Base-by-base conservation (phyloP, 2,329 filamentous ascomycete species). In the Hymenoscyphus fraxineus region DNA sequence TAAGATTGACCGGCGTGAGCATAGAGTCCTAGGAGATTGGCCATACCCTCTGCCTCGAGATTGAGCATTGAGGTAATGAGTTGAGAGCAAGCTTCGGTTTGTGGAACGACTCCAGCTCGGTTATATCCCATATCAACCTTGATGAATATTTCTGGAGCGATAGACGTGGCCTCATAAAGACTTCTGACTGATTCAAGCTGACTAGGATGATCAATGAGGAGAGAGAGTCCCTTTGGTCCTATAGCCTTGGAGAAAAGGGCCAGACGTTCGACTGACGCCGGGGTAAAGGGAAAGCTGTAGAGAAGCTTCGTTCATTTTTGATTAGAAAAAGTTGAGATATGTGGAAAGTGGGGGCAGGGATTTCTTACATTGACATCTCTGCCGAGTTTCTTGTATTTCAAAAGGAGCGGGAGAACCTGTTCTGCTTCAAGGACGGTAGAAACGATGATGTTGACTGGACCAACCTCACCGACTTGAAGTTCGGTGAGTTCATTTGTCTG, bases 351-450 rank as follows among this genome's bases (percentile, higher is more conserved):
- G 41, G 32, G 54, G 55, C 27, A 64, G 54, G 27, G 19, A 7
- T 13, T 72, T 41, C 81, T 71, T 77, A 89, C 85, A 73, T 89
- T 91, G 61, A 88, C 81, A 16, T 76, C 72, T 6, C 86, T 80
- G 2, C 83, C 85, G 55, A 78, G 74, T 0, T 73, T 70, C 71
- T 85, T 81, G 68, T 86, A 86, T 64, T 88, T 82, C 12, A 81
- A 75, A 0, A 93, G 77, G 51, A 88, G 80, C 0, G 85, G 85
- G 7, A 85, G 65, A 6, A 93, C 77, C 60, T 85, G 82, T 74
- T 94, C 90, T 1, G 87, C 87, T 76, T 94, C 91, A 2, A 84
- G 78, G n/a, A 93, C 69, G 0, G 91, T 95, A 0, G 90, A 93
- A 1, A 88, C 87, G 40, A 93, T 82, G 61, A 94, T 79, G 44